Base-by-base conservation (phyloP, 306 rosid genomes). In the Psophocarpus tetragonolobus region DNA sequence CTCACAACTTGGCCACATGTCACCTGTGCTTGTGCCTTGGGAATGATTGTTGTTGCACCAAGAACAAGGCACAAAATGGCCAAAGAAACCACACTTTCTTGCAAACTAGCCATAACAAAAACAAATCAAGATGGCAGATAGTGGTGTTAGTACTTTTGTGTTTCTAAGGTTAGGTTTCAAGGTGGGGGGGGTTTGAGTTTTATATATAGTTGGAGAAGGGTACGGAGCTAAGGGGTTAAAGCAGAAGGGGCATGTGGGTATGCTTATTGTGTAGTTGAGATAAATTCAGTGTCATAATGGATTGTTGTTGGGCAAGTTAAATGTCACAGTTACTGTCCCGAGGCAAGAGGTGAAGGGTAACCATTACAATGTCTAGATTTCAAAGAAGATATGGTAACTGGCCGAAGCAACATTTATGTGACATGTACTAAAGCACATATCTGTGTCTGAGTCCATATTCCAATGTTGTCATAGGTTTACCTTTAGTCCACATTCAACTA, bases 1-100 rank as follows among this genome's bases (percentile, higher is more conserved):
- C 6, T 57, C 24, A 65, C 78, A 47, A 90, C 90, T 30, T 61
- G 50, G 3, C 44, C 58, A 80, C 96, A 92, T 8, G 89, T 0
- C 5, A 90, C 20, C 0, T 26, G 65, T 0, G 73, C 88, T 51
- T 78, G 11, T 3, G 74, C 82, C 83, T 32, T 74, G 0, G 83
- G 87, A 26, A 8, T 15, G 9, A 3, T 29, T 1, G 42, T 27
- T 1, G 42, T 27, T 17, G 57, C 71, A 24, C 81, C 38, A 6
- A 79, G 74, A 18, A 61, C 87, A 18, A 77, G 11, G 38, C 70
- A 80, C 74, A 85, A 39, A 33, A 84, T 23, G 60, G 65, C 73
- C 12, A 84, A n/a, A n/a, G 15, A 62, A 12, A 70, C 29, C 47
- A 86, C 2, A 83, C 12, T 84, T 63, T 26, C 21, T 47, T 20